phyloP scores from a whole-genome alignment of 2,329 filamentous ascomycete genomes.

The Nemania sp. region DNA sequence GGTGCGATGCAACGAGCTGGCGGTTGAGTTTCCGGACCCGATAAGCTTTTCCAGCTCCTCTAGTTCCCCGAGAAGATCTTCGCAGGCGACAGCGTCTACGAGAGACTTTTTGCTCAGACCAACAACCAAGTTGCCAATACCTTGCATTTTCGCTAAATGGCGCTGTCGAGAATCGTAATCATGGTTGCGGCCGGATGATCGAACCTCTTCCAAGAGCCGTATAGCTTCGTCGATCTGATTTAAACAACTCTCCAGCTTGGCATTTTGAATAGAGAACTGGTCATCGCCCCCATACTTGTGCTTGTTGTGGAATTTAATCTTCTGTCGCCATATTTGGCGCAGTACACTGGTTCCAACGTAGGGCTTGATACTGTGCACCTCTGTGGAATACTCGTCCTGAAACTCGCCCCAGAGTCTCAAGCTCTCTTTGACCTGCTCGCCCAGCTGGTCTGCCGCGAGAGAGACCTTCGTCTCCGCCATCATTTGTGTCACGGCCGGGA shows the following conservation, averaged over 20 bases:
- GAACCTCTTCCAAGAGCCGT: slow-evolving; percentile 15
- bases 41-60: slow-evolving; percentile 35
- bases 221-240: slow-evolving; percentile 32
- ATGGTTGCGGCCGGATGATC: slow-evolving; percentile 11
- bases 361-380: slow-evolving; percentile 31
- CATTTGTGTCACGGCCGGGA: slow-evolving; percentile 5
- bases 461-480: slow-evolving; percentile 34
- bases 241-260: slow-evolving; percentile 36
- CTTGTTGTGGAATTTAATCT: slow-evolving; percentile 28
- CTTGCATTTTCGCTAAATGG: slow-evolving; percentile 34
- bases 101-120: slow-evolving; percentile 30
- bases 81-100: slow-evolving; percentile 31
- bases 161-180: slow-evolving; percentile 32
- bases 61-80: slow-evolving; percentile 35
- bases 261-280: slow-evolving; percentile 32
- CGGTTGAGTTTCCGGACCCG: slow-evolving; percentile 25
- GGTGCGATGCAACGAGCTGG: slow-evolving; percentile 27
- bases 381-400: slow-evolving; percentile 31
- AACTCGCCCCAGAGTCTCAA: slow-evolving; percentile 32
- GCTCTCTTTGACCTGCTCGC: slow-evolving; percentile 34
- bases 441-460: slow-evolving; percentile 36
- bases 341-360: slow-evolving; percentile 33
- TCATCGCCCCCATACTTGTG: slow-evolving; percentile 25
- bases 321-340: slow-evolving; percentile 38
- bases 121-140: slow-evolving; percentile 28